A percentile compares a stretch with the other conserved stretches of the same genome.
Conservation (phyloP, 495 filamentous ascomycete genomes). For the Penicillium verhagenii region DNA sequence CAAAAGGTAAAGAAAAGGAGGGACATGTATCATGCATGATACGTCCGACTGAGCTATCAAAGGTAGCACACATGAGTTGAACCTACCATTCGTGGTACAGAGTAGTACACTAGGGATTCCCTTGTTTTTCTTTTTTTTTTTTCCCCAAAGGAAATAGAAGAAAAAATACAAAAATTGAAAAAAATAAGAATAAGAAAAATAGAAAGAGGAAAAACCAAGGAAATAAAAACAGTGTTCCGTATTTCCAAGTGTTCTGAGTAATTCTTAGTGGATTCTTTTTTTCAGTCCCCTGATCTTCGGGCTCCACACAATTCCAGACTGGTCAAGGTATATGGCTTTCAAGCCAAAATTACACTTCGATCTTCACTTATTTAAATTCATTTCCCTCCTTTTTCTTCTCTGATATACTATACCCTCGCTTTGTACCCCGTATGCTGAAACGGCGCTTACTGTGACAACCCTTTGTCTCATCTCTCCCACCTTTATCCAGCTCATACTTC, state of each 20-base stretch:
- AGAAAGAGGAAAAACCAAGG: background rate
- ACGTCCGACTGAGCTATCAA: background rate
- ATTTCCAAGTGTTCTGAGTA: background rate
- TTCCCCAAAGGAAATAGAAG: no score
- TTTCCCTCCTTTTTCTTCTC: background rate
- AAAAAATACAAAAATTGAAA: no score
- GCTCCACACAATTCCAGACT: constrained; percentile 11
- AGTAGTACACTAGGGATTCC: background rate
- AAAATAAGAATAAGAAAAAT: background rate
- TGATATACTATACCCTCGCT: background rate
- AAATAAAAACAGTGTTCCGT: background rate
- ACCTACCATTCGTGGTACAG: background rate
- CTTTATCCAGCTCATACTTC: background rate
- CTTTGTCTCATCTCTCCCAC: constrained; percentile 7
- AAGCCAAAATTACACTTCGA: constrained; percentile 1
- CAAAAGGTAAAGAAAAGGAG: background rate
- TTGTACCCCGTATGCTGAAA: background rate
- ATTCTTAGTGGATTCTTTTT: background rate
- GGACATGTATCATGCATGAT: background rate
- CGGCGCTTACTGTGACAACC: constrained; percentile 22
- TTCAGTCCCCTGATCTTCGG: constrained; percentile 14
- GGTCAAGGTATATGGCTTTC: background rate
- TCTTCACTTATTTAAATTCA: background rate
- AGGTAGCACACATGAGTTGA: background rate
- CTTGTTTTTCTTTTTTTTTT: background rate